These are phyloP conservation scores for Talaromyces piceae DNA, from an alignment of 2,329 filamentous ascomycete species.

Conservation along the genomic window DNA sequence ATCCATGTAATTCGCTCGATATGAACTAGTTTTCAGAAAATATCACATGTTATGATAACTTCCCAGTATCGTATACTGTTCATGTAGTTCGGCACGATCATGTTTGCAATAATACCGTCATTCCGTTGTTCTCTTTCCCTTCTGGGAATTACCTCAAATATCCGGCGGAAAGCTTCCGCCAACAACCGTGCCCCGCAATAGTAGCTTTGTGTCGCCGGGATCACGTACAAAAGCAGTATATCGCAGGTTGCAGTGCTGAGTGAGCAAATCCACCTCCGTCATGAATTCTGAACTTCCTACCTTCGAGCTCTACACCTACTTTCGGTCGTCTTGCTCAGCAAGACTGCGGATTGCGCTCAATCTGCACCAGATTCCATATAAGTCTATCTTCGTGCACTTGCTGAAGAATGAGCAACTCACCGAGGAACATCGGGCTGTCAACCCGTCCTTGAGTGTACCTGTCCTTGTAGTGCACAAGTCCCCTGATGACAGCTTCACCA, in stretches of 20 bases:
- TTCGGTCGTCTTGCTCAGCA: slow-evolving; percentile 56
- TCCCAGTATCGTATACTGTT: too few relatives aligned
- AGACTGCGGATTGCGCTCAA: slow-evolving; percentile 54
- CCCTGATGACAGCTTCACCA: slow-evolving; percentile 25
- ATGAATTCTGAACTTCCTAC: slow-evolving; percentile 5
- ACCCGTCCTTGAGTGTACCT: slow-evolving; percentile 51
- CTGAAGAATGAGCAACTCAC: slow-evolving; percentile 47
- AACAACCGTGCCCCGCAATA: neutral
- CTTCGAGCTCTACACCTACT: slow-evolving; percentile 44
- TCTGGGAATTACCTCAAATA: neutral
- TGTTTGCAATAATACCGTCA: neutral
- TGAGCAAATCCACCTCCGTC: neutral
- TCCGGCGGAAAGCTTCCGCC: slow-evolving; percentile 1
- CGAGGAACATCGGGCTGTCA: slow-evolving; percentile 40
- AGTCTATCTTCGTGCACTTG: slow-evolving; percentile 46
- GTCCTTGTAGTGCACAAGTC: slow-evolving; percentile 38
- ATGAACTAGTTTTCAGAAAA: too few relatives aligned
- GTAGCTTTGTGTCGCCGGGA: neutral
- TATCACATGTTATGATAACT: too few relatives aligned
- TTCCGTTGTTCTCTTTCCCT: neutral
- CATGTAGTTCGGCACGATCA: too few relatives aligned
- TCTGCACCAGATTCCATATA: slow-evolving; percentile 47
- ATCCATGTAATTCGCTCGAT: too few relatives aligned
- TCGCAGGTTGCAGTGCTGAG: neutral
- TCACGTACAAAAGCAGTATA: neutral